phyloP scores from a whole-genome alignment of 1,284 basidiomycete genomes.

The Binderoboletus segoi region DNA sequence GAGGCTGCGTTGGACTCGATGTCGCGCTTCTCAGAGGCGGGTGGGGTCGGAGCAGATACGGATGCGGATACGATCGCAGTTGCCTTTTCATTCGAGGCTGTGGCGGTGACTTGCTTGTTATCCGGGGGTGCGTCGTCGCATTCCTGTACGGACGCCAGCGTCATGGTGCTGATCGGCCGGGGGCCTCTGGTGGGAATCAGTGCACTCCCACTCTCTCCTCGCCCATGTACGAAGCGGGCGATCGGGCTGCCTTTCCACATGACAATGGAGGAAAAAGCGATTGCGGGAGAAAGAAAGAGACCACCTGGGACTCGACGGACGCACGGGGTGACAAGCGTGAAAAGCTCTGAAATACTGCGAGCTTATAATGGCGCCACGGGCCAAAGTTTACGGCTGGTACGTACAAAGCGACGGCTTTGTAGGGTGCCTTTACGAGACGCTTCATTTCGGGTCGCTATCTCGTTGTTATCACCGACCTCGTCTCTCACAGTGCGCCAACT shows the following conservation, averaged over 20 bases:
- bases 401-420: conserved; percentile 1
- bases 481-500: neutral
- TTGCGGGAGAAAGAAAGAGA: neutral
- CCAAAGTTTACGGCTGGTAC: conserved; percentile 5
- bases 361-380: neutral
- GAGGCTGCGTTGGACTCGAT: conserved; percentile 10
- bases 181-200: conserved; percentile 14
- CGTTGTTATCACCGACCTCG: neutral
- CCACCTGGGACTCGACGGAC: too few species aligned
- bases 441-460: neutral
- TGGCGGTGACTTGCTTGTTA: conserved; percentile 7
- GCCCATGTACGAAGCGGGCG: conserved; percentile 14
- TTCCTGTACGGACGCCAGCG: conserved; percentile 19
- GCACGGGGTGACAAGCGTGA: neutral
- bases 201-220: conserved; percentile 10
- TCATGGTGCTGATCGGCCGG: conserved; percentile 15
- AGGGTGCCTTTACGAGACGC: neutral
- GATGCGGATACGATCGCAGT: neutral
- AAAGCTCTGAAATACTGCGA: conserved; percentile 7
- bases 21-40: neutral
- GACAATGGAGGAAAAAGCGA: neutral
- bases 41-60: neutral
- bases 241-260: conserved; percentile 22
- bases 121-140: neutral
- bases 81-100: neutral